Conservation (phyloP, 1,139 yeast species). For the Yamadazyma blattariae region DNA sequence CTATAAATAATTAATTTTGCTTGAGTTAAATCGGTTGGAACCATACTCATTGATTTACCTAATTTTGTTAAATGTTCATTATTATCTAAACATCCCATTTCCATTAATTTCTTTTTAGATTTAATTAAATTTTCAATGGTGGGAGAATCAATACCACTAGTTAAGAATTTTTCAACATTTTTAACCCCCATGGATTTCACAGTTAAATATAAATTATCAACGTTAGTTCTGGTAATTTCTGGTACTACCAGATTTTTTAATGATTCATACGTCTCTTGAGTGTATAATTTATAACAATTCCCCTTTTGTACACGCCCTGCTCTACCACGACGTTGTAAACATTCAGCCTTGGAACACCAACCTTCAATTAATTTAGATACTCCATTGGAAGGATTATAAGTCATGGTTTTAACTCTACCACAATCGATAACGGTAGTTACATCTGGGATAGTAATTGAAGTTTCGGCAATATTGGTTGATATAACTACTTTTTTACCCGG, state of each 20-base stretch:
- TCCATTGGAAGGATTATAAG: slow-evolving; percentile 64
- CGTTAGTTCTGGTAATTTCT: slow-evolving; percentile 78
- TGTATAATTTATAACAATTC: slow-evolving; percentile 75
- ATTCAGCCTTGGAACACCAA: slow-evolving; percentile 91
- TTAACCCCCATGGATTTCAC: slow-evolving; percentile 87
- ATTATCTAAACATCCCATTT: slow-evolving; percentile 66
- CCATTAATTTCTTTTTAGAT: slow-evolving; percentile 60
- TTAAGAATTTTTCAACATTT: slow-evolving; percentile 66
- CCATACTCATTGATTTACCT: slow-evolving; percentile 75
- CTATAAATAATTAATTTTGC: slow-evolving; percentile 82
- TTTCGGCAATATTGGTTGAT: slow-evolving; percentile 85
- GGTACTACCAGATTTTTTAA: slow-evolving; percentile 82
- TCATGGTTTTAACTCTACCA: slow-evolving; percentile 79
- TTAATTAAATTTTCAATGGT: slow-evolving; percentile 52
- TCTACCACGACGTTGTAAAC: slow-evolving; percentile 93
- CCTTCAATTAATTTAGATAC: slow-evolving; percentile 72
- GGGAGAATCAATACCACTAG: slow-evolving; percentile 83
- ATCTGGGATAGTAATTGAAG: slow-evolving; percentile 90
- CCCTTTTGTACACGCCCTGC: slow-evolving; percentile 96
- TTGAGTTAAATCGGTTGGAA: slow-evolving; percentile 84
- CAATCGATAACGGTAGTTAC: slow-evolving; percentile 89
- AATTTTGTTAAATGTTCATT: slow-evolving; percentile 61
- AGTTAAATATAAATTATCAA: slow-evolving; percentile 77
- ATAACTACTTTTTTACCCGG: slow-evolving; percentile 62
- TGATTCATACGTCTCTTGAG: slow-evolving; percentile 52